Evolutionary conservation across 495 filamentous ascomycete species (phyloP).

Genomic region (Chlorociboria aeruginascens): DNA sequence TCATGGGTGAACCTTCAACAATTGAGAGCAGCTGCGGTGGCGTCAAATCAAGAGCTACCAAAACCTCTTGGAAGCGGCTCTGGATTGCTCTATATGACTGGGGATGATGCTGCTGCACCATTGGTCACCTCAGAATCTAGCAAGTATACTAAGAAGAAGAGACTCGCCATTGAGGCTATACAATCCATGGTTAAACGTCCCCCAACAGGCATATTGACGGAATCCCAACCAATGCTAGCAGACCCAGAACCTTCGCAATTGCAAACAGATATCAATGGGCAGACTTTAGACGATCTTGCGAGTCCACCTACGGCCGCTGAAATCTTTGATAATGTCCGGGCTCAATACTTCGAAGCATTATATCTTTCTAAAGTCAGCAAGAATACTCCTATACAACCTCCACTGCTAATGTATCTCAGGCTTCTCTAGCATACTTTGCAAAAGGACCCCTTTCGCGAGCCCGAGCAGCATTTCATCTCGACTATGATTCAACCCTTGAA

Average conservation of each 20-base stretch:
- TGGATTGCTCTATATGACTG: constrained; percentile 3
- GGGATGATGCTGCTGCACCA: constrained; percentile 20
- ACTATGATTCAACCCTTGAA: constrained; percentile 38
- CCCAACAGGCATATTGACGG: constrained; percentile 17
- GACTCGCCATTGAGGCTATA: constrained; percentile 40
- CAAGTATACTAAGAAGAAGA: constrained; percentile 29
- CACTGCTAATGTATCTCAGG: constrained; percentile 29
- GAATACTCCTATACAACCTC: background rate
- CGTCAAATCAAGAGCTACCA: constrained; percentile 26
- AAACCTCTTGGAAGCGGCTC: background rate
- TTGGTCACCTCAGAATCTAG: constrained; percentile 27
- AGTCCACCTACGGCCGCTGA: constrained; percentile 45
- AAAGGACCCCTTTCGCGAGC: constrained; percentile 91
- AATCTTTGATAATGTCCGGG: constrained; percentile 54
- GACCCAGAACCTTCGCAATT: background rate
- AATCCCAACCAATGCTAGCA: constrained; percentile 16
- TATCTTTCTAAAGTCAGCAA: constrained; percentile 67
- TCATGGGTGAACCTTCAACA: constrained; percentile 46
- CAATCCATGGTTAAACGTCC: constrained; percentile 33
- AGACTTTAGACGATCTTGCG: background rate
- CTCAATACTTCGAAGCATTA: constrained; percentile 77
- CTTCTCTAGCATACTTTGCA: constrained; percentile 90
- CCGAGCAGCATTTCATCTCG: constrained; percentile 58
- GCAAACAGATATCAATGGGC: background rate
- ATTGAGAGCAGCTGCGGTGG: constrained; percentile 22